phyloP scores from a whole-genome alignment of 139 green algal species.

The Closterium sp. region DNA sequence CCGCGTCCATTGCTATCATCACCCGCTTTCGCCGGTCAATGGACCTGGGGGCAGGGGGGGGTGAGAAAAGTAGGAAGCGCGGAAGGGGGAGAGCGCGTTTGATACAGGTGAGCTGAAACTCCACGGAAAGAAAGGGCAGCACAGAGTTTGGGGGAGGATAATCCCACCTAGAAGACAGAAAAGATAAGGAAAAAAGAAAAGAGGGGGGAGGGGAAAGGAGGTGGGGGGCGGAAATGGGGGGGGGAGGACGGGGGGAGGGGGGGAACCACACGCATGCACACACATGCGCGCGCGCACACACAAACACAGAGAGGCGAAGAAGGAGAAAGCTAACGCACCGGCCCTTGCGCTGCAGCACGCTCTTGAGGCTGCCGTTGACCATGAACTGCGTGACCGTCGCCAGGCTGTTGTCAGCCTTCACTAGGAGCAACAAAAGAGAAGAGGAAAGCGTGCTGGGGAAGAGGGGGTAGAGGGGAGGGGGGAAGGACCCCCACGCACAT shows the following conservation, averaged over 20 bases:
- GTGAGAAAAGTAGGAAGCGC: too few relatives aligned
- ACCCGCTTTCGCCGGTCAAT: constrained; percentile 58
- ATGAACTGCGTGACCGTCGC: constrained; percentile 85
- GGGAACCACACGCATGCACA: not conserved
- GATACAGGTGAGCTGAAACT: too few relatives aligned
- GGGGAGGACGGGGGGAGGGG: not conserved
- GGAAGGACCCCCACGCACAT: too few relatives aligned
- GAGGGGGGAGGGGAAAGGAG: not conserved
- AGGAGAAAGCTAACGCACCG: too few relatives aligned
- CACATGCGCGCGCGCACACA: not conserved
- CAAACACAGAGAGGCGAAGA: not conserved
- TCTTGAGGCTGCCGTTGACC: constrained; percentile 51
- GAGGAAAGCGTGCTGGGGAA: too few relatives aligned
- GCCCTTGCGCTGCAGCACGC: constrained; percentile 52
- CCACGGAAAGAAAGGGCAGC: too few relatives aligned
- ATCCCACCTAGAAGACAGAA: not conserved
- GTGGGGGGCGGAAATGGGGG: too few relatives aligned
- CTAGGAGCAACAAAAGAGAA: too few relatives aligned
- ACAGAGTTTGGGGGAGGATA: not conserved
- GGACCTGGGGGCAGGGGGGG: not conserved
- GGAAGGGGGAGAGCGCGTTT: too few relatives aligned
- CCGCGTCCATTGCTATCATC: constrained; percentile 76
- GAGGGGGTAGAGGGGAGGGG: too few relatives aligned
- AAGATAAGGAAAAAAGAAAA: not conserved
- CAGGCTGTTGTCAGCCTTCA: too few relatives aligned